A percentile compares a stretch with the other conserved stretches of the same genome.
These are phyloP conservation scores for Elsinoe fawcettii DNA, from an alignment of 2,329 filamentous ascomycete genomes.

Conservation along the genomic window DNA sequence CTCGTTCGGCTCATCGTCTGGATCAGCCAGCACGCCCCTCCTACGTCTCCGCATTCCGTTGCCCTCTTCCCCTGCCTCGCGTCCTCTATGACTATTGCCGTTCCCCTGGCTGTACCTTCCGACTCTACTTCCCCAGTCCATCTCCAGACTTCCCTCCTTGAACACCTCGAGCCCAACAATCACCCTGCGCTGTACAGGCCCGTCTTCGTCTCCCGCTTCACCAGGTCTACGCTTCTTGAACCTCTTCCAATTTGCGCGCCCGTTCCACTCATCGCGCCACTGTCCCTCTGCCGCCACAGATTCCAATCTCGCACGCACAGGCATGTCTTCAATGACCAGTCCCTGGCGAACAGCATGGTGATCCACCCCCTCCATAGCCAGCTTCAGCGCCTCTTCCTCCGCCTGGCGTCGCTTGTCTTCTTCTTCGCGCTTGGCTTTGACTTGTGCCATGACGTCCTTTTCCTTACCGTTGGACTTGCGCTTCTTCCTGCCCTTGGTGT, in stretches of 20 bases:
- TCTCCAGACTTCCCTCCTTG: conserved; percentile 9
- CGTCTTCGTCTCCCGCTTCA: conserved; percentile 25
- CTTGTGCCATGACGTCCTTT: conserved; percentile 62
- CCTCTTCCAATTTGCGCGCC: conserved; percentile 89
- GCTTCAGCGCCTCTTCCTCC: conserved; percentile 57
- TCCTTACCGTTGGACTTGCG: conserved; percentile 46
- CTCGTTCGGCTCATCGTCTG: conserved; percentile 18
- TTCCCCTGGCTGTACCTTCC: conserved; percentile 16
- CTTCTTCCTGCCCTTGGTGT: conserved; percentile 21
- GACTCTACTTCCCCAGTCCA: neutral
- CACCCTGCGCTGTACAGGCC: conserved; percentile 44
- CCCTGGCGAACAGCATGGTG: conserved; percentile 65
- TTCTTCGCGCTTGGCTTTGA: conserved; percentile 43
- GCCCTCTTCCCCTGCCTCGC: conserved; percentile 20
- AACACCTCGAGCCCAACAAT: conserved; percentile 63
- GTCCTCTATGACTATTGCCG: conserved; percentile 16
- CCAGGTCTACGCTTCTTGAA: conserved; percentile 52
- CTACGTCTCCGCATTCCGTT: conserved; percentile 25
- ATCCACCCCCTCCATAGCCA: conserved; percentile 56
- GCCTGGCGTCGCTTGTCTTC: conserved; percentile 47
- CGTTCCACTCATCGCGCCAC: conserved; percentile 90
- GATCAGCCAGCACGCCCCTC: conserved; percentile 18
- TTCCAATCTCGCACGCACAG: conserved; percentile 38
- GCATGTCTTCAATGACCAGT: conserved; percentile 69
- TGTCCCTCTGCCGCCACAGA: conserved; percentile 31